Base-by-base conservation (phyloP, 179 eudicot species). In the Nepenthes alata region DNA sequence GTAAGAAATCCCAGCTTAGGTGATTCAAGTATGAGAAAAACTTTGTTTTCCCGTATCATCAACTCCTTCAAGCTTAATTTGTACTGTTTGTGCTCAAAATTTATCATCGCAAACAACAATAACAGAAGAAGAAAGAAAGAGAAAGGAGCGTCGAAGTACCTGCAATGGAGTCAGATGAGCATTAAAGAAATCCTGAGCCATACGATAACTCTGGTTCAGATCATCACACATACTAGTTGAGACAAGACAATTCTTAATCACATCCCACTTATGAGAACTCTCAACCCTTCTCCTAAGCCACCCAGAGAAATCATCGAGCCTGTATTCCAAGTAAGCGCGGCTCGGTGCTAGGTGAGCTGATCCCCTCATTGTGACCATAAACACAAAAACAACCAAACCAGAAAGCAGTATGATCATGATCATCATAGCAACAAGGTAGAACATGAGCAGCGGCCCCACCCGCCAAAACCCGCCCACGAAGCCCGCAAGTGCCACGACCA, bases 381-480 rank as follows among this genome's bases (percentile, higher is more conserved):
- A 82, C 8, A 91, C 70, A 41, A 84, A 85, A 10, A 77, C 79
- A 48, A 84, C 91, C 64, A 91, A 65, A 39, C 68, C 62, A 0
- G 82, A 75, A 0, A 91, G 76, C 47, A 91, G 63, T 8, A 88
- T 61, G 11, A 91, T 76, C 45, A 91, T 70, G 2, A 84, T 60
- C 11, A 91, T 74, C 97, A 91, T 88, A 50, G 81, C 82, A 2
- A 88, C 57, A 34, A 91, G 80, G 76, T 91, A 91, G 61, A 76
- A 57, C 2, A 91, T 72, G 0, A 91, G 78, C 8, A 91, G 84
- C 58, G 80, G 76, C 0, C 70, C 71, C 5, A 88, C 63, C 12
- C 96, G 78, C 90, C 96, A 88, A 55, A 88, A 80, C 37, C 86
- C 97, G 6, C 97, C 97, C 0, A 91, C 67, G 37, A 91, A 79